Evolutionary conservation across 495 filamentous ascomycete species (phyloP), one percentile per base, ranked within the genome.

Genomic region (Xylaria telfairii): DNA sequence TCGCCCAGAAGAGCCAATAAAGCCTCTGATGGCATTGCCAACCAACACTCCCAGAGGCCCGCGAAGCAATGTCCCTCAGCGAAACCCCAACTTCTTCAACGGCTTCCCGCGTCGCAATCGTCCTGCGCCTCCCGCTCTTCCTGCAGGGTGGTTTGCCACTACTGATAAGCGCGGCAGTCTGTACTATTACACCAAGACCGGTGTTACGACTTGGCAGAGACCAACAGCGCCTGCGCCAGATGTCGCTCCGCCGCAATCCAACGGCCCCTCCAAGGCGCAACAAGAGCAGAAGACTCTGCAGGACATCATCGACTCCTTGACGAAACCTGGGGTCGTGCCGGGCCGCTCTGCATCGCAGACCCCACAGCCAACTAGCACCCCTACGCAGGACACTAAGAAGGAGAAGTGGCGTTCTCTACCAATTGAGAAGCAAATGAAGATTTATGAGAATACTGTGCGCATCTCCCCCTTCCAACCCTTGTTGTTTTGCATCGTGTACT

Each of bases 391-490:
- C 67, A 87, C 87, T 63, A 92, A 90, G 76, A 88, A 89, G 69
- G 93, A 96, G 67, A 95, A 92, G 79, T 98, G 95, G 95, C 87
- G 89, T 72, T 90, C 86, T 75, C 87, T 91, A 67, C 84, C 90
- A 21, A 83, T 92, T 71, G 93, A 97, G 65, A 97, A 97, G 80
- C 91, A 94, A 79, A 95, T 93, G 87, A 96, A 93, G 81, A 83
- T 96, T 4, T 98, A 97, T 73, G 94, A 97, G 78, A 94, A 93
- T 76, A 95, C 94, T 21, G 93, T 96, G 84, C 76, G 91, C 78
- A 68, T 49, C 24, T 15, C 44, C 47, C 39, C 71, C 17, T 21
- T n/a, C 32, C 8, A n/a, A n/a, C 7, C 53, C 3, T 34, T 62
- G 26, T 42, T 54, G 42, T 49, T 30, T 30, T 21, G 62, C 10